Evolutionary conservation across 768 basidiomycete genomes (phyloP).

Genomic region (Inosperma sp.): DNA sequence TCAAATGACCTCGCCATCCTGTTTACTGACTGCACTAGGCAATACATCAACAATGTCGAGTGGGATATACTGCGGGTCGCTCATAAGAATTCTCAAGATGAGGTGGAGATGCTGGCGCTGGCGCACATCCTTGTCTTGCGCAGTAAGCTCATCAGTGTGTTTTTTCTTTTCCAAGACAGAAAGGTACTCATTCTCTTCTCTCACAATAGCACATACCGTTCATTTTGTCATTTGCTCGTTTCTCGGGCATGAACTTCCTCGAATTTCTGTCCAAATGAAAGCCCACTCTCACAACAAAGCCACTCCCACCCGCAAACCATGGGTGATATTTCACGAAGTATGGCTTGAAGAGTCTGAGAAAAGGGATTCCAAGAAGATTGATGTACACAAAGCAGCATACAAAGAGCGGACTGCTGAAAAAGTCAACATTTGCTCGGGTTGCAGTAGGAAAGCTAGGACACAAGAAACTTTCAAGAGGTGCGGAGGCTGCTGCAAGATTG

Average conservation of each 20-base stretch:
- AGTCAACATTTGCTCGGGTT: not conserved
- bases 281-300: not conserved
- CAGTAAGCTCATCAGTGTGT: slow-evolving; percentile 3
- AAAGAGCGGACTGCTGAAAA: not conserved
- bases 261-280: not conserved
- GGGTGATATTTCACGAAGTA: not conserved
- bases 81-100: slow-evolving; percentile 1
- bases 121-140: not conserved
- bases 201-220: not conserved
- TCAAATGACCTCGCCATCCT: not conserved
- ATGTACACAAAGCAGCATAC: not conserved
- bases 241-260: not conserved
- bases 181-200: not conserved
- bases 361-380: not conserved
- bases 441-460: not conserved
- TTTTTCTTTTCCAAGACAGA: not conserved
- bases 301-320: not conserved
- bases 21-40: not conserved
- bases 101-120: not conserved
- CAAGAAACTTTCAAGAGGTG: slow-evolving; percentile 3
- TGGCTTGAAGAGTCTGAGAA: not conserved
- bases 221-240: slow-evolving; percentile 1
- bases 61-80: not conserved
- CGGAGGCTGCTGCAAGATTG: not conserved
- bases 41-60: slow-evolving; percentile 1